phyloP scores from a whole-genome alignment of 116 monocot genomes.

The Papilionanthe hybrid region DNA sequence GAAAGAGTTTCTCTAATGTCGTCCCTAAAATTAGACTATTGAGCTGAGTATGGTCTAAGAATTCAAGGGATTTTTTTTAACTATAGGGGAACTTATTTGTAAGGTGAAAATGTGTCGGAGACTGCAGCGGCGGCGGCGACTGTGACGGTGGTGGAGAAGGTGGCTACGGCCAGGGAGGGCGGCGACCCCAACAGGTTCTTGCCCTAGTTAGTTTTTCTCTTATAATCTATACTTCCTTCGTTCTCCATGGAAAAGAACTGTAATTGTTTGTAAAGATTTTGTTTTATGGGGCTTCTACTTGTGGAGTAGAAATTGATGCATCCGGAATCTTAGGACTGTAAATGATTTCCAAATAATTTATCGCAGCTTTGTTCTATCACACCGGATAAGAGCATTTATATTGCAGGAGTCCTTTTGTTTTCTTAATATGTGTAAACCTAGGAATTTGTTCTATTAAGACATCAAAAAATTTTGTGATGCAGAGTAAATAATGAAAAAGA shows the following conservation, averaged over 20 bases:
- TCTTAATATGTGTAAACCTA: too few species aligned
- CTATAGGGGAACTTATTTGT: too few species aligned
- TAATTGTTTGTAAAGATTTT: neutral
- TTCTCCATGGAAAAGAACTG: neutral
- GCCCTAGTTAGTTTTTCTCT: conserved; percentile 9
- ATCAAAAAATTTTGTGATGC: too few species aligned
- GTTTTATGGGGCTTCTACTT: neutral
- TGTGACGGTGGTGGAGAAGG: neutral
- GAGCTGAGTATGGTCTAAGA: too few species aligned
- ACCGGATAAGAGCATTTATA: neutral
- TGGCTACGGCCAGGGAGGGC: conserved; percentile 21
- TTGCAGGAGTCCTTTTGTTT: too few species aligned
- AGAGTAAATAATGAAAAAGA: too few species aligned
- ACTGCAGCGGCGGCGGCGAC: neutral
- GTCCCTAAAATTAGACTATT: too few species aligned
- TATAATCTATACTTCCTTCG: neutral
- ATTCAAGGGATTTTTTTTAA: too few species aligned
- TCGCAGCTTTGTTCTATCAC: neutral
- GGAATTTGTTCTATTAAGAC: too few species aligned
- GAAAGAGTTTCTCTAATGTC: too few species aligned
- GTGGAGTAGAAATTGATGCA: neutral
- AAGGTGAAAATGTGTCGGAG: too few species aligned
- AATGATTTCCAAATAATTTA: neutral
- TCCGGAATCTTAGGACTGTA: neutral
- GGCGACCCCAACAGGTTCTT: conserved; percentile 18